These are phyloP conservation scores for Macrolepiota fuliginosa DNA, from an alignment of 768 basidiomycete genomes.

Conservation along the genomic window DNA sequence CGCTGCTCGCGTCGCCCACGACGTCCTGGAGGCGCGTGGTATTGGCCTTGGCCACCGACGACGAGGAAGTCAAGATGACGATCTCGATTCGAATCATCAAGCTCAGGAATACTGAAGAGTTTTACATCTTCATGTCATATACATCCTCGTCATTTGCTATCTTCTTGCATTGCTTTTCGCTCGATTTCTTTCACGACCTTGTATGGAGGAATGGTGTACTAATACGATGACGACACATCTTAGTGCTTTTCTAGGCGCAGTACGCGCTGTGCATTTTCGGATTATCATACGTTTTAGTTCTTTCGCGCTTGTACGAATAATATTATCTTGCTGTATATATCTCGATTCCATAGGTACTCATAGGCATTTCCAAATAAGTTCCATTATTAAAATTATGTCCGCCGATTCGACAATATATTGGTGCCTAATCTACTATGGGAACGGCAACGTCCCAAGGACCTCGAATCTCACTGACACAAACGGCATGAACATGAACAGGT, in stretches of 20 bases:
- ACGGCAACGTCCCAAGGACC: constrained; percentile 80
- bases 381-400: neutral
- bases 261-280: constrained; percentile 4
- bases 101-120: neutral
- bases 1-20: constrained; percentile 70
- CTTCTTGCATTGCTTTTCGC: neutral
- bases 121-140: neutral
- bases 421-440: constrained; percentile 8
- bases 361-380: neutral
- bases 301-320: constrained; percentile 10
- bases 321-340: constrained; percentile 11
- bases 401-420: neutral
- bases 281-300: constrained; percentile 3
- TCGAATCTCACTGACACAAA: constrained; percentile 74
- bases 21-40: constrained; percentile 80
- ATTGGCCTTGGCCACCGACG: constrained; percentile 34
- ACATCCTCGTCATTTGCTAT: neutral
- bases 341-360: neutral
- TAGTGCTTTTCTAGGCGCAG: constrained; percentile 1
- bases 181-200: neutral
- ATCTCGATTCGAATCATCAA: constrained; percentile 29
- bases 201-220: constrained; percentile 13
- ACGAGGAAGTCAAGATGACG: constrained; percentile 37
- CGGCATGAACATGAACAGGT: constrained; percentile 15
- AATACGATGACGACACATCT: constrained; percentile 2